Conservation (phyloP, 805 yeast genomes). For the Metschnikowia cerradonensis region DNA sequence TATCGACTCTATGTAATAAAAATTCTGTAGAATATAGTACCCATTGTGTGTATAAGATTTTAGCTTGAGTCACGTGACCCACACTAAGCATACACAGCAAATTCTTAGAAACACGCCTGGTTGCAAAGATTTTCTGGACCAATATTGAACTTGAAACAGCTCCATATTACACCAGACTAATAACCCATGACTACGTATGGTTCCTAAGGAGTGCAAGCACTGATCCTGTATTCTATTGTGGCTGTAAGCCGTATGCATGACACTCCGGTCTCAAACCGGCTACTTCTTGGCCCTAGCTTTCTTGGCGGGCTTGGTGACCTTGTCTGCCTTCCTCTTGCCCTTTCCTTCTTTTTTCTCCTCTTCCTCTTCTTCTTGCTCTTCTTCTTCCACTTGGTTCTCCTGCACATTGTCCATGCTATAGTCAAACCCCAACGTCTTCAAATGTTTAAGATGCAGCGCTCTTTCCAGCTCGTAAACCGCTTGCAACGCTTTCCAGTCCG, state of each 20-base stretch:
- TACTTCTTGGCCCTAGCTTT: conserved; percentile 2
- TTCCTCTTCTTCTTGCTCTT: not conserved
- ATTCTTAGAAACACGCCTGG: no score
- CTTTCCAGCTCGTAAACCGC: conserved; percentile 41
- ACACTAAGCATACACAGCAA: no score
- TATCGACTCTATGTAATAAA: no score
- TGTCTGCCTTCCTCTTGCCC: no score
- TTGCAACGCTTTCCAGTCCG: conserved; percentile 53
- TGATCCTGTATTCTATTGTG: not conserved
- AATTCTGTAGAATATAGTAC: no score
- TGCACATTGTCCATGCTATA: conserved; percentile 11
- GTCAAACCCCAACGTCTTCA: conserved; percentile 32
- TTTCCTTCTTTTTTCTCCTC: not conserved
- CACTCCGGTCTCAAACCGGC: conserved; percentile 1
- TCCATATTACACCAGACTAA: no score
- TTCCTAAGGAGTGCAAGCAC: no score
- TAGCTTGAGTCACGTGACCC: no score
- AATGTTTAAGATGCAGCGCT: conserved; percentile 43
- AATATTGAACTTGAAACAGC: no score
- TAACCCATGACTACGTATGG: no score
- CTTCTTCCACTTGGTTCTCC: not conserved
- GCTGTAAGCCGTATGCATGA: not conserved
- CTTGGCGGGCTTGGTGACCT: not conserved
- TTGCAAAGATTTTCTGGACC: no score
- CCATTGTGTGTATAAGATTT: no score